These are phyloP conservation scores for Trichoderma reesei DNA, from an alignment of 495 filamentous ascomycete genomes.

Conservation along the genomic window DNA sequence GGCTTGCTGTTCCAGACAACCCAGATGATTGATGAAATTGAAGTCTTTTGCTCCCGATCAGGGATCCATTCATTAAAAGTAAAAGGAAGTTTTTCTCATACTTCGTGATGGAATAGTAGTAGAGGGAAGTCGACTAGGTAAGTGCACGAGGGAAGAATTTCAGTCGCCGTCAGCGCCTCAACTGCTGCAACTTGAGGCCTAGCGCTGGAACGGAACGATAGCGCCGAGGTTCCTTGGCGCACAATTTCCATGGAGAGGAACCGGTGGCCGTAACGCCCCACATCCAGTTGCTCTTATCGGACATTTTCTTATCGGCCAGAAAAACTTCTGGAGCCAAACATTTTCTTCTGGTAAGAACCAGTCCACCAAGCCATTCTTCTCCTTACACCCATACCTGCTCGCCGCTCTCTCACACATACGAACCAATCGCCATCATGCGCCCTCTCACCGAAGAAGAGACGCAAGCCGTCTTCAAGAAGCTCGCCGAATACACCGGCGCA, in stretches of 20 bases:
- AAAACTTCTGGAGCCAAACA: not conserved
- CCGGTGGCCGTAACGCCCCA: not conserved
- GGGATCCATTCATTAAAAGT: too few species aligned
- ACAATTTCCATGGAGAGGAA: not conserved
- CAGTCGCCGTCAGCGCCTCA: not conserved
- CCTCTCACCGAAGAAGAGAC: constrained; percentile 66
- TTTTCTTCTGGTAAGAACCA: not conserved
- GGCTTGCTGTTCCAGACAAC: too few species aligned
- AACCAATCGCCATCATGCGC: constrained; percentile 45
- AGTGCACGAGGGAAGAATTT: not conserved
- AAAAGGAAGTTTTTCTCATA: too few species aligned
- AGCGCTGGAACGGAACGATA: not conserved
- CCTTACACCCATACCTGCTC: not conserved
- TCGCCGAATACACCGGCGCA: constrained; percentile 72
- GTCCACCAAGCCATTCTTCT: not conserved
- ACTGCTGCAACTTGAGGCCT: not conserved
- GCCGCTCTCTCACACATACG: not conserved
- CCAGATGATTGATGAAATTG: too few species aligned
- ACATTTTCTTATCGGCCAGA: not conserved
- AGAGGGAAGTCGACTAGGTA: not conserved
- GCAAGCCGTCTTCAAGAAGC: constrained; percentile 66
- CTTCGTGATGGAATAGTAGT: too few species aligned
- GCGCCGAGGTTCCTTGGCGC: not conserved
- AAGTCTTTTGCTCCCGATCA: too few species aligned
- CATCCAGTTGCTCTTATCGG: not conserved